Percentiles rank a stretch among this genome's conserved stretches.
phyloP scores from a whole-genome alignment of 345 rosid genomes.

The Gossypium sturtianum region DNA sequence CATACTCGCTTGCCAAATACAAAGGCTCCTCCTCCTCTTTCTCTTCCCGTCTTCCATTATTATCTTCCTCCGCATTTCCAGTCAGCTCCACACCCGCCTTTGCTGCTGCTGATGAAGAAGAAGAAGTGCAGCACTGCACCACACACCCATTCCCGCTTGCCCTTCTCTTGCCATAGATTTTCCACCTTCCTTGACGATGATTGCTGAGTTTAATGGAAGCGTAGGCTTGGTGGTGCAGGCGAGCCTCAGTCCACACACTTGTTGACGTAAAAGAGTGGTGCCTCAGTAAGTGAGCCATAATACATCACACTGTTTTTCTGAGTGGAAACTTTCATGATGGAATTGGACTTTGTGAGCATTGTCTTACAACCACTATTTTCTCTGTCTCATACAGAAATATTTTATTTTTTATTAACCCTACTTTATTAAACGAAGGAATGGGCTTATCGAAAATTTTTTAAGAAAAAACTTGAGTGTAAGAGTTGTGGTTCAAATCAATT shows the following conservation, averaged over 20 bases:
- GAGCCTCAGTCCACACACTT: slow-evolving; percentile 2
- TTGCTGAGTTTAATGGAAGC: background rate
- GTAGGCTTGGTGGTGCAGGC: background rate
- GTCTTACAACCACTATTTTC: background rate
- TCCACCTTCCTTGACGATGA: background rate
- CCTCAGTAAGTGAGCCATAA: slow-evolving; percentile 28
- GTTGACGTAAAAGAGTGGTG: slow-evolving; percentile 21
- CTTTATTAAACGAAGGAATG: no score
- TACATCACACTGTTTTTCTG: background rate
- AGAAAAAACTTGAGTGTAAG: no score
- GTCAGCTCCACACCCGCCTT: background rate
- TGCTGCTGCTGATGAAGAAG: background rate
- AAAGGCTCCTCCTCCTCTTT: slow-evolving; percentile 20
- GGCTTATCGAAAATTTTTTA: no score
- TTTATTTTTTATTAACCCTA: background rate
- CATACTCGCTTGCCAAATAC: slow-evolving; percentile 45
- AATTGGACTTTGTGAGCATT: background rate
- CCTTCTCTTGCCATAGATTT: slow-evolving; percentile 6
- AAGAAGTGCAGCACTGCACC: slow-evolving; percentile 2
- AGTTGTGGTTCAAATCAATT: no score
- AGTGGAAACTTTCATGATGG: background rate
- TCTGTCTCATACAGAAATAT: background rate
- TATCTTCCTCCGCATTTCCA: slow-evolving; percentile 20
- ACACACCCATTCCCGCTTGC: background rate
- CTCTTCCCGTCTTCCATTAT: slow-evolving; percentile 10